A percentile compares a stretch with the other conserved stretches of the same genome.
These are phyloP conservation scores for Echeveria elegans DNA, from an alignment of 164 flowering plant genomes.

Conservation along the genomic window DNA sequence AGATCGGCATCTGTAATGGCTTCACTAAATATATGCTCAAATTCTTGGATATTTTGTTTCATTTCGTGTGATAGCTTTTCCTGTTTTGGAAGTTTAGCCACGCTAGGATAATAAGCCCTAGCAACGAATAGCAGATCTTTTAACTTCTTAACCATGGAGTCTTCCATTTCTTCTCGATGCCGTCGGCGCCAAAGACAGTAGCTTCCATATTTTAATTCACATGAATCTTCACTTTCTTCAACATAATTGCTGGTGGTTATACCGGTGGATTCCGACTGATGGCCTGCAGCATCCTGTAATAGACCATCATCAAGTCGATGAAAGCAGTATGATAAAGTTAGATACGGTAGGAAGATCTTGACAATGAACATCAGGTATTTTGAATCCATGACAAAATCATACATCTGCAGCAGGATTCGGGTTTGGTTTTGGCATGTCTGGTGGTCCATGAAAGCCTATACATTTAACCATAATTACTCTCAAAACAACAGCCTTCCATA, in stretches of 20 bases:
- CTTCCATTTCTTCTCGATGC: conserved; percentile 70
- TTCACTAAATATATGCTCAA: conserved; percentile 84
- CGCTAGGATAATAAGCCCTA: conserved; percentile 84
- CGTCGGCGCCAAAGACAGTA: conserved; percentile 86
- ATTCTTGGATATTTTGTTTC: conserved; percentile 88
- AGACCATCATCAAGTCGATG: not conserved
- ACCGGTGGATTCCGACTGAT: not conserved
- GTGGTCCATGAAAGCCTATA: not conserved
- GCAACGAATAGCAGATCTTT: conserved; percentile 90
- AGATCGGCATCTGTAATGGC: conserved; percentile 74
- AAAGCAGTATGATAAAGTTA: not conserved
- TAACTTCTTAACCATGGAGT: conserved; percentile 63
- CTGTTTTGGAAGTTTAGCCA: conserved; percentile 74
- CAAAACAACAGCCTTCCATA: not conserved
- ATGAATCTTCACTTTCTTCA: conserved; percentile 42
- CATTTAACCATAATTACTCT: not conserved
- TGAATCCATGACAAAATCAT: not conserved
- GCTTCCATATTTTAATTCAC: conserved; percentile 79
- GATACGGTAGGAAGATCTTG: not conserved
- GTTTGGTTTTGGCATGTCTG: not conserved
- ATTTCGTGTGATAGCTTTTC: conserved; percentile 62
- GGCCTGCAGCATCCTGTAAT: not conserved
- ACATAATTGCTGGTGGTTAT: conserved; percentile 8
- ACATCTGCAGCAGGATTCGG: not conserved
- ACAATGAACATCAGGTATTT: not conserved